A percentile compares a stretch with the other conserved stretches of the same genome.
phyloP scores from a whole-genome alignment of 2,329 filamentous ascomycete species.

The Calonectria pteridis region DNA sequence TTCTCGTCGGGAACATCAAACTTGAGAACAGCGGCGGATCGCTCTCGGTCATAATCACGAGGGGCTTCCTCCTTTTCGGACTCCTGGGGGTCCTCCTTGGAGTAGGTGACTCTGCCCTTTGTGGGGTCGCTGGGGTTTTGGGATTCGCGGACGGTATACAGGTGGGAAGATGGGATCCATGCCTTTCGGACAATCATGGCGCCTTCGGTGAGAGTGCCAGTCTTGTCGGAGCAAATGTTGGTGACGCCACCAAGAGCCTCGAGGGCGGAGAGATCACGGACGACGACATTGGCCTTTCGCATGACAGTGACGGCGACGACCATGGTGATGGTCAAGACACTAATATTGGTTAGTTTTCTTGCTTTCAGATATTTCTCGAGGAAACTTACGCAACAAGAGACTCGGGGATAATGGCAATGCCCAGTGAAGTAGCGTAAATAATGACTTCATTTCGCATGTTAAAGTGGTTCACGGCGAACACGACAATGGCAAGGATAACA shows the following conservation, averaged over 20 bases:
- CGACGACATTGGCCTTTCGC: conserved; percentile 74
- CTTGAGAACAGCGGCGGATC: conserved; percentile 70
- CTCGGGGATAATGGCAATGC: conserved; percentile 73
- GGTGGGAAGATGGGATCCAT: conserved; percentile 70
- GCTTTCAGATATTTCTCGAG: not conserved
- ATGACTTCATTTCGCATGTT: conserved; percentile 64
- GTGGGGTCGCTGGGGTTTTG: conserved; percentile 73
- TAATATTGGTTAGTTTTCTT: conserved; percentile 36
- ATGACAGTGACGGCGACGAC: conserved; percentile 74
- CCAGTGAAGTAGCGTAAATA: conserved; percentile 69
- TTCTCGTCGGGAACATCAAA: conserved; percentile 74
- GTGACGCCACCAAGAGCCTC: conserved; percentile 79
- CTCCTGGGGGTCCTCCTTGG: conserved; percentile 50
- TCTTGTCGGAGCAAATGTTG: conserved; percentile 81
- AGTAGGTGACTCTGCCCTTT: conserved; percentile 65
- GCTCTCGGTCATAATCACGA: conserved; percentile 70
- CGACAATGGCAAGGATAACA: conserved; percentile 67
- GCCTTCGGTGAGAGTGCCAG: conserved; percentile 76
- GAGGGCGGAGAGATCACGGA: conserved; percentile 74
- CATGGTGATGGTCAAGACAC: conserved; percentile 78
- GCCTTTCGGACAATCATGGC: conserved; percentile 78
- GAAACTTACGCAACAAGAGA: conserved; percentile 70
- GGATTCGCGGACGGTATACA: conserved; percentile 72
- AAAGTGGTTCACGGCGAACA: conserved; percentile 70
- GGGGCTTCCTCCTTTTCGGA: conserved; percentile 54